Percentiles rank a stretch among this genome's conserved stretches.
Evolutionary conservation across 352 stramenopile species (phyloP).

Genomic region (Globisporangium middletonii): DNA sequence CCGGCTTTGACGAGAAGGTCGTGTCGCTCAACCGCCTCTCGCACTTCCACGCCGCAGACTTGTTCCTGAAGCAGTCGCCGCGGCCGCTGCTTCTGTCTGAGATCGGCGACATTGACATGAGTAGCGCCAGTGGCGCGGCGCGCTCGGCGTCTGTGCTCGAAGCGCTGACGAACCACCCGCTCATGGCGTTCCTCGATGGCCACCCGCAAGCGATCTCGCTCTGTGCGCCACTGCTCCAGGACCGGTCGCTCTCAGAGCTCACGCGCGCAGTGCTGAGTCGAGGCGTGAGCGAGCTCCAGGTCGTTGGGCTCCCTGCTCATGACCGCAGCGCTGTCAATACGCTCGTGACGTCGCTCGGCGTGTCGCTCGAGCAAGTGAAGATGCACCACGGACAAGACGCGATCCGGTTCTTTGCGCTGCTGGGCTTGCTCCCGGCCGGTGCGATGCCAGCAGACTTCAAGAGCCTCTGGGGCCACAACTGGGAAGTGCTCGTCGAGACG

Average conservation of each 20-base stretch:
- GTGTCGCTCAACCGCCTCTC: slow-evolving; percentile 69
- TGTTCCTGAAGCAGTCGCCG: slow-evolving; percentile 77
- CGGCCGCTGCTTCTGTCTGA: slow-evolving; percentile 60
- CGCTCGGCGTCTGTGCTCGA: slow-evolving; percentile 45
- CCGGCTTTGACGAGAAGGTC: slow-evolving; percentile 77
- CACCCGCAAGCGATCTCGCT: slow-evolving; percentile 79
- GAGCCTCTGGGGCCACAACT: slow-evolving; percentile 63
- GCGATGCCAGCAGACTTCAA: slow-evolving; percentile 76
- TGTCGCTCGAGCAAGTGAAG: slow-evolving; percentile 69
- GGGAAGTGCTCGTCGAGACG: slow-evolving; percentile 55
- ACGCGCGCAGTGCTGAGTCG: slow-evolving; percentile 66
- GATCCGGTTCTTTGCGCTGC: slow-evolving; percentile 68
- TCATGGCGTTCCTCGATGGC: slow-evolving; percentile 78
- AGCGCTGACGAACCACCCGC: slow-evolving; percentile 50
- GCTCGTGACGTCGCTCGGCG: slow-evolving; percentile 64
- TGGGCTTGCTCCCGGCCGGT: slow-evolving; percentile 61
- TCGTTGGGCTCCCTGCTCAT: slow-evolving; percentile 53
- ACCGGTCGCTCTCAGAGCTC: slow-evolving; percentile 66
- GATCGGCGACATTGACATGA: slow-evolving; percentile 45
- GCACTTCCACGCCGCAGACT: slow-evolving; percentile 58
- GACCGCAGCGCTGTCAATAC: slow-evolving; percentile 73
- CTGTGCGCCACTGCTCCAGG: slow-evolving; percentile 65
- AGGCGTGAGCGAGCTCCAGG: slow-evolving; percentile 61
- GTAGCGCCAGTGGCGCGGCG: slow-evolving; percentile 14
- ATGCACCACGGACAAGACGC: slow-evolving; percentile 62